These are phyloP conservation scores for Centaurea solstitialis DNA, from an alignment of 129 eudicot genomes.

Conservation along the genomic window DNA sequence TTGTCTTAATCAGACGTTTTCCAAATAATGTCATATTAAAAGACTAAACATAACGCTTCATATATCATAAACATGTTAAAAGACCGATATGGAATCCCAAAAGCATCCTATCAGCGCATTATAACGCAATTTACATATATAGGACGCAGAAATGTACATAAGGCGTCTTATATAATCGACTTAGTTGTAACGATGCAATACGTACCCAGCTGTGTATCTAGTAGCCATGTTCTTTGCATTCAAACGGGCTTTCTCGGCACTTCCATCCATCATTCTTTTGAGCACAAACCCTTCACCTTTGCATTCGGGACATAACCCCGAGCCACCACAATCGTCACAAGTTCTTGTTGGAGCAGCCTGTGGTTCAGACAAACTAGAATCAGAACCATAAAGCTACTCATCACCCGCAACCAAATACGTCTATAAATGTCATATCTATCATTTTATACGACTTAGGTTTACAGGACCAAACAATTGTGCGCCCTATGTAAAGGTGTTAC, in stretches of 20 bases:
- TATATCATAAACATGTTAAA: not conserved
- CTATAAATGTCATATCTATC: not conserved
- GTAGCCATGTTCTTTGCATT: constrained; percentile 85
- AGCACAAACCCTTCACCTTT: constrained; percentile 95
- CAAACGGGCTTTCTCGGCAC: constrained; percentile 81
- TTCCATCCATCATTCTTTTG: constrained; percentile 63
- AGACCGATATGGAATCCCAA: not conserved
- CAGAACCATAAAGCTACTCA: not conserved
- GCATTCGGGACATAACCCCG: constrained; percentile 90
- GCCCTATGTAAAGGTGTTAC: no score
- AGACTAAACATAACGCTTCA: not conserved
- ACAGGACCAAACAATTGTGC: not conserved
- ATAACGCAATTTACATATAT: not conserved
- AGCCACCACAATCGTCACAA: constrained; percentile 90
- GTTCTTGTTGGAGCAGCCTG: constrained; percentile 58
- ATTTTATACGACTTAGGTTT: not conserved
- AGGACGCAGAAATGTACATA: not conserved
- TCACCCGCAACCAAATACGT: not conserved
- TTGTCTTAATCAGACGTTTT: not conserved
- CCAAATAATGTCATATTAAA: not conserved
- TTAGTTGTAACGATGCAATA: not conserved
- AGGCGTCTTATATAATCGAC: not conserved
- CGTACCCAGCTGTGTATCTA: constrained; percentile 92
- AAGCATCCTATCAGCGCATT: not conserved
- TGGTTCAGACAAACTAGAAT: constrained; percentile 5